Base-by-base conservation (phyloP, 768 basidiomycete species). In the Mycena leptocephala region DNA sequence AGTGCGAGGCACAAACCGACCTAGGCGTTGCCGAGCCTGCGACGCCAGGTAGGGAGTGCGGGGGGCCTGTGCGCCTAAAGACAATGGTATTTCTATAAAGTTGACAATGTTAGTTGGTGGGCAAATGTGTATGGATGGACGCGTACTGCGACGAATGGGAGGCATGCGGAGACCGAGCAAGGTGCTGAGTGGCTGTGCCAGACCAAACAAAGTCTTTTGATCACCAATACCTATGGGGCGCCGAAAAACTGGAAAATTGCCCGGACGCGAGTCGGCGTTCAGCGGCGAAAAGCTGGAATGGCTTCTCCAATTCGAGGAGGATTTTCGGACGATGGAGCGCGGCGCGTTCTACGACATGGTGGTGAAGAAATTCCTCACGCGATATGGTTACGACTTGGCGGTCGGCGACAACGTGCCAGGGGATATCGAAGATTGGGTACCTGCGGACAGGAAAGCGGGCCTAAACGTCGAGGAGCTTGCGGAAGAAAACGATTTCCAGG, bases 381-480 rank as follows among this genome's bases (percentile, higher is more conserved):
- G 73, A 1, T 74, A 74, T 24, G 73, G 73, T 3, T 74, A 53
- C 51, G 67, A 74, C 37, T 14, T 74, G 13, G 35, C 66, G 0
- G 13, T 74, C 2, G 43, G 24, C 1, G 37, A 69, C 0, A 74
- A 74, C 30, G 51, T 74, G 11, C 8, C 16, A 2, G 66, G 58
- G 7, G 26, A n/a, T 16, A 43, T 74, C 0, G 46, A 30, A 10
- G 48, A 53, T 0, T 74, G 65, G 51, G 46, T n/a, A 0, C 58
- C 51, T 3, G 30, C 10, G 33, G 35, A 74, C 39, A 30, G 66
- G 30, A 68, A 46, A 37, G 59, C 16, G 24, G 73, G 73, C 1
- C 35, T 74, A 20, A 20, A 8, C 0, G 30, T 28, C 1, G 73
- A 74, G 5, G 66, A 16, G 9, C 30, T 74, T 33, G 51, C 30